Base-by-base conservation (phyloP, 768 basidiomycete genomes). In the Antrodiella citrinella region DNA sequence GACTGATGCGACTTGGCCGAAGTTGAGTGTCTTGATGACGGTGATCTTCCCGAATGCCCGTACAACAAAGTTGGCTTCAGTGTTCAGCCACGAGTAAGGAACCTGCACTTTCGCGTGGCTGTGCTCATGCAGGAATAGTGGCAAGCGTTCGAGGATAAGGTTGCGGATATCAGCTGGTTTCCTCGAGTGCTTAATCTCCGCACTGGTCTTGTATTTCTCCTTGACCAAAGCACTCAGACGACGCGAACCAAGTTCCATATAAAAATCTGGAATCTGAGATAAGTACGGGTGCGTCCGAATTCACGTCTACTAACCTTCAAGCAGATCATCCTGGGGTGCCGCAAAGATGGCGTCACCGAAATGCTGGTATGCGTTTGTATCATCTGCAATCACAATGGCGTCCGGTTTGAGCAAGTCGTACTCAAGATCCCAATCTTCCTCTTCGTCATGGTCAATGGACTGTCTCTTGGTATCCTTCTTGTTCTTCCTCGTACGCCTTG, bases 41-140 rank as follows among this genome's bases (percentile, higher is more conserved):
- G 69, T 64, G 50, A 91, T 62, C 59, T 81, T 86, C 5, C 77
- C 75, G 59, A 79, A 90, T 4, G 74, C 74, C 57, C 74, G 83
- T 53, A 89, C 88, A 26, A 80, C 66, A 59, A 91, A 88, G 58
- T 91, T 84, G 23, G 70, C 68, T 3, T 74, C 69, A 3, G 73
- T 69, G 18, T 74, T 80, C 23, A 91, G 67, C 87, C 87, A 91
- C 40, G 70, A 72, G 53, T 76, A 78, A 1, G 84, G 73, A 7
- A 89, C 75, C 30, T 70, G 71, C 0, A 81, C 78, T 19, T 72
- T 74, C 0, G 82, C 69, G 62, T 86, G 84, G 0, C 78, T 80
- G 49, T 93, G 87, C 59, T 97, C 95, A 47, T 95, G 86, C 3
- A 98, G 73, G 70, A 98, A 97, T 24, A 99, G 69, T 0, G 94